These are phyloP conservation scores for Pilobolus umbonatus DNA, from an alignment of 192 early-diverging fungal genomes.

Conservation along the genomic window DNA sequence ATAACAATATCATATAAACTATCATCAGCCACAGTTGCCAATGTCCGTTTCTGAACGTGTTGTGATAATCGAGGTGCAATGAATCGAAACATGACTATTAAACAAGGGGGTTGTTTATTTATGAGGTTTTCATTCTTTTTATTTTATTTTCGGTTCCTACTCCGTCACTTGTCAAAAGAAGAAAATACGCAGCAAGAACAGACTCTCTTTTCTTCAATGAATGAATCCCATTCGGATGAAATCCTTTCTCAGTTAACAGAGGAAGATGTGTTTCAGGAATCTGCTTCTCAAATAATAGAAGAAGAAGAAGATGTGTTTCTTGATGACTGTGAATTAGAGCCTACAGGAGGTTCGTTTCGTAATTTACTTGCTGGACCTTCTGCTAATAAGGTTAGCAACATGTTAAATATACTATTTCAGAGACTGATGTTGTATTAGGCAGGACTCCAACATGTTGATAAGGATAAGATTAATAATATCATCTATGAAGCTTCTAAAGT, in stretches of 20 bases:
- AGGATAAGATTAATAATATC: conserved; percentile 45
- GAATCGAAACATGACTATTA: background rate
- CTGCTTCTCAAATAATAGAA: conserved; percentile 22
- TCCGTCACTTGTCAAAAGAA: too few species aligned
- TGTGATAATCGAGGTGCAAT: background rate
- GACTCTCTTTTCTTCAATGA: too few species aligned
- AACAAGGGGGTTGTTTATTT: too few species aligned
- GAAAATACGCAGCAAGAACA: too few species aligned
- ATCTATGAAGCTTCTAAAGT: conserved; percentile 61
- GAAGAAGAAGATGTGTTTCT: conserved; percentile 21
- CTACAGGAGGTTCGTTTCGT: conserved; percentile 10
- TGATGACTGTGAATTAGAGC: conserved; percentile 1
- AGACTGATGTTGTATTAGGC: conserved; percentile 17
- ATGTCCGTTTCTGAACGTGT: background rate
- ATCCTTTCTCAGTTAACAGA: background rate
- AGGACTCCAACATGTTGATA: conserved; percentile 41
- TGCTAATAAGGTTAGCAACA: conserved; percentile 13
- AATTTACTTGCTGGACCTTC: conserved; percentile 26
- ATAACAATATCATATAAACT: conserved; percentile 74
- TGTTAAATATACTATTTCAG: background rate
- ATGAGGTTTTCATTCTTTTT: too few species aligned
- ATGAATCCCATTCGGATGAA: too few species aligned
- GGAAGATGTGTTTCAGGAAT: background rate
- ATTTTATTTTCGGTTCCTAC: too few species aligned
- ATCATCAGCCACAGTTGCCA: background rate